phyloP scores from a whole-genome alignment of 345 rosid species.

The Boechera divaricarpa region DNA sequence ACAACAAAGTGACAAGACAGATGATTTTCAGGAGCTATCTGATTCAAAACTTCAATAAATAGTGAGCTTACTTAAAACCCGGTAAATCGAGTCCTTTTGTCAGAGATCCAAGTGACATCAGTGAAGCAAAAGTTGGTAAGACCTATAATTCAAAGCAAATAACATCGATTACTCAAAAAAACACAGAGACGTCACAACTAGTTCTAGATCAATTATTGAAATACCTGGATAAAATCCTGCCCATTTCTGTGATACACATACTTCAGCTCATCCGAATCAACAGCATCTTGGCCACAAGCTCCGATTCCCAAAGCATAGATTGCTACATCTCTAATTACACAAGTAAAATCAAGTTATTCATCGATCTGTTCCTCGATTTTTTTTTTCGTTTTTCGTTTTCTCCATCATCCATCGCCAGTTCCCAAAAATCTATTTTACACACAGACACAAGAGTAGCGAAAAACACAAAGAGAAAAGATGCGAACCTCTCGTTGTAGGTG shows the following conservation, averaged over 20 bases:
- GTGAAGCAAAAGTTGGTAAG: constrained; percentile 82
- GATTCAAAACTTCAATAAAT: neutral
- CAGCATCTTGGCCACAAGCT: constrained; percentile 73
- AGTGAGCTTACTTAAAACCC: constrained; percentile 62
- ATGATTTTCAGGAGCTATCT: neutral
- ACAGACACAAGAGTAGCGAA: neutral
- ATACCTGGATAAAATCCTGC: constrained; percentile 70
- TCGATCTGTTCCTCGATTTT: neutral
- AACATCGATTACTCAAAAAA: neutral
- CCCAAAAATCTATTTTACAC: neutral
- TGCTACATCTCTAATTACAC: constrained; percentile 66
- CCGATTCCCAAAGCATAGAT: constrained; percentile 89
- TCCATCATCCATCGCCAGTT: neutral
- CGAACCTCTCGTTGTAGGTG: constrained; percentile 70
- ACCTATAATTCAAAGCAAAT: constrained; percentile 50
- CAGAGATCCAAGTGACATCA: constrained; percentile 50
- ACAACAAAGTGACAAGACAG: neutral
- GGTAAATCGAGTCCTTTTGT: constrained; percentile 50
- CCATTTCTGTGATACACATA: constrained; percentile 78
- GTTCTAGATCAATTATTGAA: constrained; percentile 2
- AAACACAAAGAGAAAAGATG: neutral
- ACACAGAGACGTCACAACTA: neutral
- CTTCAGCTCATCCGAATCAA: constrained; percentile 76
- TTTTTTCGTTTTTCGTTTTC: neutral
- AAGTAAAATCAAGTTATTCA: neutral